These are phyloP conservation scores for Astrothelium subdiscretum DNA, from an alignment of 495 filamentous ascomycete species.

Conservation along the genomic window DNA sequence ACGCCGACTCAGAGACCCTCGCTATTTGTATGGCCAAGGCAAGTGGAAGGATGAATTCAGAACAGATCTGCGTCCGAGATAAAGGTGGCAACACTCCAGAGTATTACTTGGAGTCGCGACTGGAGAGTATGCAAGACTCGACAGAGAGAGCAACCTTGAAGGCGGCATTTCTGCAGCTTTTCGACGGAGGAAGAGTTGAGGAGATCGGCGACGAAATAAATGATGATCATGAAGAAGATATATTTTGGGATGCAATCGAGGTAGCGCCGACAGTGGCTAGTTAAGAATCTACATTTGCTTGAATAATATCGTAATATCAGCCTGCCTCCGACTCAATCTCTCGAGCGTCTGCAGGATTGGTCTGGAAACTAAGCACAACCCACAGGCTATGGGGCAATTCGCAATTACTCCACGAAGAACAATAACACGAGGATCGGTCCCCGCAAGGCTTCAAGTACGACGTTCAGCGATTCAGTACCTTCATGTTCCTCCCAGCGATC, in stretches of 20 bases:
- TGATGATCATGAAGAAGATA: neutral
- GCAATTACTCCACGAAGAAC: conserved; percentile 7
- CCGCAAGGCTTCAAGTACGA: neutral
- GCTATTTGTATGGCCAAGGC: neutral
- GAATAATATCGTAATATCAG: too few species aligned
- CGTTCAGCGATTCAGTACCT: neutral
- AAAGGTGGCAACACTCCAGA: neutral
- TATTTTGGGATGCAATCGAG: neutral
- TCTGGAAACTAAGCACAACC: neutral
- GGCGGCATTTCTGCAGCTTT: neutral
- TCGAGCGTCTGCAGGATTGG: neutral
- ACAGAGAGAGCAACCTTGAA: neutral
- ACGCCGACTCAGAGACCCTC: neutral
- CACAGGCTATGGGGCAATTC: conserved; percentile 18
- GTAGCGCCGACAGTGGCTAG: neutral
- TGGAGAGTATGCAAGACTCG: neutral
- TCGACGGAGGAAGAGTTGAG: neutral
- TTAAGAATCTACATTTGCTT: too few species aligned
- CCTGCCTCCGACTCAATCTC: too few species aligned
- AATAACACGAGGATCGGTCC: neutral
- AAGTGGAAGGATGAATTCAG: neutral
- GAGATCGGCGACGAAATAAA: neutral
- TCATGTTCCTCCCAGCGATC: conserved; percentile 8
- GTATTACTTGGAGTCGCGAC: neutral
- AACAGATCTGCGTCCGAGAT: neutral